A percentile compares a stretch with the other conserved stretches of the same genome.
Evolutionary conservation across 345 rosid species (phyloP).

Genomic region (Carallia pectinifolia): DNA sequence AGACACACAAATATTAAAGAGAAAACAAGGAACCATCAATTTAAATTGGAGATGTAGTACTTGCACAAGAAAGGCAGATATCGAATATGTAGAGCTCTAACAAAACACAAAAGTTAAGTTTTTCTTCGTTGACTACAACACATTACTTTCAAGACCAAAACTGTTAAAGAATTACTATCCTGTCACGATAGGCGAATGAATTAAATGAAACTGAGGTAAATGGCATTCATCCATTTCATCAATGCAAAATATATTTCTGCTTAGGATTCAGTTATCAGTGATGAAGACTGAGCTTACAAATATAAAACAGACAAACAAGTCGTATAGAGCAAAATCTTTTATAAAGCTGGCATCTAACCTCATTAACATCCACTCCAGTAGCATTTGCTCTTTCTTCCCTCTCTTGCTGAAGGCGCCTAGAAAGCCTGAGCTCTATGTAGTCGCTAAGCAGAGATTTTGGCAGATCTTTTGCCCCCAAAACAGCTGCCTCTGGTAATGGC

Average conservation of each 20-base stretch:
- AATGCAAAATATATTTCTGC: neutral
- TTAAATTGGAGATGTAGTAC: too few relatives aligned
- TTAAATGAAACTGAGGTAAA: neutral
- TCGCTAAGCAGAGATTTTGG: constrained; percentile 51
- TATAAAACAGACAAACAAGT: neutral
- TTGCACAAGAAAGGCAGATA: neutral
- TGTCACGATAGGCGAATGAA: neutral
- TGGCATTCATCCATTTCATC: neutral
- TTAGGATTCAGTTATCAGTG: neutral
- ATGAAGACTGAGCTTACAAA: neutral
- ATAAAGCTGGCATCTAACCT: constrained; percentile 37
- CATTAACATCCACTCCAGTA: constrained; percentile 39
- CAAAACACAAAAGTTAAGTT: neutral
- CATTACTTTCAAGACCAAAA: neutral
- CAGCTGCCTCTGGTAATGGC: constrained; percentile 16
- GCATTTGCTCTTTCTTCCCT: constrained; percentile 44
- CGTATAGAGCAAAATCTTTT: neutral
- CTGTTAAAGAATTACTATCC: neutral
- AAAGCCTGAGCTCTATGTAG: constrained; percentile 50
- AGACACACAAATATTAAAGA: neutral
- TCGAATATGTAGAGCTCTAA: neutral
- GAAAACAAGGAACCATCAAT: neutral
- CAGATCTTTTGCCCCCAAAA: constrained; percentile 51
- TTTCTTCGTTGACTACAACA: neutral
- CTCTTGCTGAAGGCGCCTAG: constrained; percentile 42